A percentile compares a stretch with the other conserved stretches of the same genome.
Conservation (phyloP, 1,284 basidiomycete genomes). For the Naganishia sp. region DNA sequence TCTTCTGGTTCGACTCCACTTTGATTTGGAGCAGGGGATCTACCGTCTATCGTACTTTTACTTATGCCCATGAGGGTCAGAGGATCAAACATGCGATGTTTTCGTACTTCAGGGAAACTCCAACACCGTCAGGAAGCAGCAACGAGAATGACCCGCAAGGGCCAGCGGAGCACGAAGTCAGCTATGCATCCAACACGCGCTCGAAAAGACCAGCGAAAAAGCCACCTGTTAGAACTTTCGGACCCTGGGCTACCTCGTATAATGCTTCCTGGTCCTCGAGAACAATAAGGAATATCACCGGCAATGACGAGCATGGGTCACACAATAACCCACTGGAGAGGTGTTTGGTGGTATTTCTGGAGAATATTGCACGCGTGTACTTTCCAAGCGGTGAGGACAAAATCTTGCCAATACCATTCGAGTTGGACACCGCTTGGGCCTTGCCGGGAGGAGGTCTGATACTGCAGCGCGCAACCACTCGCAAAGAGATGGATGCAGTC, state of each 20-base stretch:
- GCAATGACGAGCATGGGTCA: background rate
- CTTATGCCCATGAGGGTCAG: constrained; percentile 68
- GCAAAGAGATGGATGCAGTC: constrained; percentile 35
- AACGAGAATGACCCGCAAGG: background rate
- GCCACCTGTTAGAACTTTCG: constrained; percentile 45
- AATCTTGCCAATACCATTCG: constrained; percentile 78
- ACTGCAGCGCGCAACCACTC: constrained; percentile 64
- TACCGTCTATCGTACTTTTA: constrained; percentile 71
- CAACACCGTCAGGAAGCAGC: background rate
- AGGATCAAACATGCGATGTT: constrained; percentile 74
- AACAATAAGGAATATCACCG: background rate
- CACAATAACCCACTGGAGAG: constrained; percentile 43
- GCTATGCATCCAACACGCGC: background rate
- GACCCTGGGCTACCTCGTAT: constrained; percentile 43
- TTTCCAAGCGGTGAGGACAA: constrained; percentile 72
- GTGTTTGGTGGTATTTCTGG: constrained; percentile 76
- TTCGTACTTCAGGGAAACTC: constrained; percentile 60
- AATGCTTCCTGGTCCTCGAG: constrained; percentile 39
- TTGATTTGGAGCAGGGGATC: constrained; percentile 71
- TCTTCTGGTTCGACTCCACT: constrained; percentile 70
- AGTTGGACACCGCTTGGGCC: constrained; percentile 75
- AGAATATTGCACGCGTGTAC: constrained; percentile 72
- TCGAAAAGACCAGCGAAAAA: constrained; percentile 31
- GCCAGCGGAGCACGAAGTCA: background rate
- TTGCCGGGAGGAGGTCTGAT: constrained; percentile 54